Evolutionary conservation across 164 flowering plant species (phyloP), one percentile per base, ranked within the genome.

Genomic region (Berberis vulgaris): DNA sequence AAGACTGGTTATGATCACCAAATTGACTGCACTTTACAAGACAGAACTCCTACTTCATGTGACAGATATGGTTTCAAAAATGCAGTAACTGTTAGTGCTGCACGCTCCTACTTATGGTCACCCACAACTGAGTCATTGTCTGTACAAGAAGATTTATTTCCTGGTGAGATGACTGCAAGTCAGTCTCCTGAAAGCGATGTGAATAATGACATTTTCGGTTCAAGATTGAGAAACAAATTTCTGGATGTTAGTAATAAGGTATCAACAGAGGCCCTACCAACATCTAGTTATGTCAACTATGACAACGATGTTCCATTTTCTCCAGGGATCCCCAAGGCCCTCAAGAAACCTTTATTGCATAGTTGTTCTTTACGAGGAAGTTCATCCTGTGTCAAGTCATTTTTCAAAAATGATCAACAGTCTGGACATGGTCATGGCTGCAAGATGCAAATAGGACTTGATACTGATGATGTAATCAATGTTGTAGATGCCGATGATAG

Each of bases 291-390:
- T 73, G 49, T 61, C 67, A 69, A 71, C 38, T 52, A 63, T 13
- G 42, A 62, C 45, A 60, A 71, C 69, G 69, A 65, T 54, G 46
- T 57, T 57, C 55, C 59, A 52, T 68, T 55, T 61, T 45, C 41
- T 54, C 66, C 68, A 63, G 54, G 56, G 40, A 45, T 45, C 41
- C 39, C 52, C 45, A 67, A 65, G 66, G 55, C 60, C 54, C 50
- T 60, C 10, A 60, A 63, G 44, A 76, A 73, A 65, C 77, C 81
- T 52, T 65, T 72, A 41, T 70, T 81, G 57, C 71, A 49, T 41
- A 69, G 73, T 59, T 80, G 84, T 79, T 79, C 80, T 43, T 74
- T 61, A 45, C 58, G 54, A 42, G 71, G 58, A 72, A 69, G 65
- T 57, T 54, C 67, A 57, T 63, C 74, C 49, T 55, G 57, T 60